Base-by-base conservation (phyloP, 1,139 yeast genomes). In the Hanseniaspora sp. region DNA sequence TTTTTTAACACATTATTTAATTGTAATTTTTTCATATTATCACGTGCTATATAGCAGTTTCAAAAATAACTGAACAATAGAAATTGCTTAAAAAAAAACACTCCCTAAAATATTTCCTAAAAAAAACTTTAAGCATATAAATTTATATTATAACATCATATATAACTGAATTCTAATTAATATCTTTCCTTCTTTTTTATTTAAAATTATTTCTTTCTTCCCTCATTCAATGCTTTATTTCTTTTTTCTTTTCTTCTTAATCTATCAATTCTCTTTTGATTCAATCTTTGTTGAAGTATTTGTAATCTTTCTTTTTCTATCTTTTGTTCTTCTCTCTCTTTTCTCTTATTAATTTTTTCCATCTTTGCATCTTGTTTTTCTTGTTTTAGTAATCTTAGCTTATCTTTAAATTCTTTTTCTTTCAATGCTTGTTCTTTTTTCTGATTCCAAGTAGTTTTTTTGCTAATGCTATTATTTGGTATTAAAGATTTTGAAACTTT, bases 221-320 rank as follows among this genome's bases (percentile, higher is more conserved):
- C 81, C 61, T 84, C 92, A 65, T 80, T 83, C 66, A 84, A 77
- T 60, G 83, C 71, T 68, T 84, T 84, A 68, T 83, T 84, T 71
- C 92, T 79, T 80, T 83, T 84, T 66, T 84, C 94, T 67, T 80
- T 82, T 73, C 82, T 82, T 71, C 82, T 82, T 71, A 83, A 68
- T 69, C 95, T 79, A 58, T 84, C 94, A 43, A 82, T 81, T 74
- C 78, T 82, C 77, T 82, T 82, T 43, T 82, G 83, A 63, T 83
- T 84, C 87, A 84, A 80, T 70, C 81, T 82, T 47, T 77, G 74
- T 13, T 92, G 86, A 62, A 83, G 68, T 63, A 71, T 74, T 61
- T 82, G 88, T 62, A 80, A 83, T 63, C 92, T 75, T 64, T 82
- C 90, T 69, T 77, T 78, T 64, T 84, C 92, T 57, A 74, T 88